Conservation (phyloP, 148 eudicot genomes). For the Silene latifolia region DNA sequence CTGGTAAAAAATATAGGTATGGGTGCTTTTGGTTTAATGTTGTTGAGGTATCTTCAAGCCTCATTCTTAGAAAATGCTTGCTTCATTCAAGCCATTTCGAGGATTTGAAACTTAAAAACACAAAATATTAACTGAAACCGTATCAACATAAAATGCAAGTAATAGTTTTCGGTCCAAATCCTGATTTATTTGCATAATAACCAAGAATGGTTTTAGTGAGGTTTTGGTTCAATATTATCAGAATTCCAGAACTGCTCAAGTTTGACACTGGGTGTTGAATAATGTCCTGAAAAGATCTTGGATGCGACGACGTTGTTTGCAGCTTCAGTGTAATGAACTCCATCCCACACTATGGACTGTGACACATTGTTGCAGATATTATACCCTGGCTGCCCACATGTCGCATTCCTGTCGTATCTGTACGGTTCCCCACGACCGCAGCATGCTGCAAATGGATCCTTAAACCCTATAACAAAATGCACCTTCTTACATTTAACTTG, state of each 20-base stretch:
- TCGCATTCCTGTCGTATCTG: conserved; percentile 39
- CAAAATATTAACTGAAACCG: no score
- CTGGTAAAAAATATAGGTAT: no score
- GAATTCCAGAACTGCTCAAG: conserved; percentile 17
- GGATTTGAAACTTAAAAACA: no score
- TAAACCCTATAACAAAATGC: conserved; percentile 28
- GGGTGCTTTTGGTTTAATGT: no score
- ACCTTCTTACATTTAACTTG: not conserved
- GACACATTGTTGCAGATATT: conserved; percentile 38
- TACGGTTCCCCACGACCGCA: conserved; percentile 45
- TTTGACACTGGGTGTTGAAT: conserved; percentile 21
- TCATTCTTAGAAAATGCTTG: no score
- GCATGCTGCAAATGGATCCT: conserved; percentile 40
- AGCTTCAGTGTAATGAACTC: conserved; percentile 54
- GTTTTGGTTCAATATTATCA: no score
- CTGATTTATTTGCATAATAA: no score
- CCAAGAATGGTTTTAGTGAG: no score
- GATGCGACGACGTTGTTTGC: conserved; percentile 37
- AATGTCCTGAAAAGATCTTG: conserved; percentile 23
- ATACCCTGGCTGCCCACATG: conserved; percentile 43
- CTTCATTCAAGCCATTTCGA: no score
- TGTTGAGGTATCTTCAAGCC: no score
- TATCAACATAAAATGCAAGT: no score
- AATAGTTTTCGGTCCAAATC: no score
- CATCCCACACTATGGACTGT: conserved; percentile 45